A percentile compares a stretch with the other conserved stretches of the same genome.
phyloP scores from a whole-genome alignment of 2,329 filamentous ascomycete genomes.

The Cladosporium colombiae region DNA sequence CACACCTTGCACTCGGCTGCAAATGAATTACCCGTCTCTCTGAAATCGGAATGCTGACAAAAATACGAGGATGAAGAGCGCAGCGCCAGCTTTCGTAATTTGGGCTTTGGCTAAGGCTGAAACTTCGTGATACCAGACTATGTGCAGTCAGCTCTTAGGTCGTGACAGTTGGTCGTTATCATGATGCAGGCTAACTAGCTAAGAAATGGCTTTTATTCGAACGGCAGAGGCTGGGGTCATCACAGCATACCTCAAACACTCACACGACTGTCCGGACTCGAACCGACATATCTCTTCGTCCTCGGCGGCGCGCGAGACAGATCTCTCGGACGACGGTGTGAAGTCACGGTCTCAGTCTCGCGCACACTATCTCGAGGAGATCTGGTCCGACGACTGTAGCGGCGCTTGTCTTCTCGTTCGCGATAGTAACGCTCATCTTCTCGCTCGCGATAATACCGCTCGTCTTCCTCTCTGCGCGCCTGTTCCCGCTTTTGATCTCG shows the following conservation, averaged over 20 bases:
- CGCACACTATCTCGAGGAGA: background rate
- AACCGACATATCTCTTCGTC: constrained; percentile 17
- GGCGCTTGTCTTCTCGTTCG: constrained; percentile 2
- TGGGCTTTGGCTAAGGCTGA: background rate
- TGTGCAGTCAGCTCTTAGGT: background rate
- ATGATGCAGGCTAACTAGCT: background rate
- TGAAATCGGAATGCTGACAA: background rate
- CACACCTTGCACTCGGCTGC: background rate
- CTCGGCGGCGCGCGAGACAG: constrained; percentile 41
- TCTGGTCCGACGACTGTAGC: background rate
- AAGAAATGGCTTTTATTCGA: background rate
- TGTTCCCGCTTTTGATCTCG: background rate
- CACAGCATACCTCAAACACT: constrained; percentile 5
- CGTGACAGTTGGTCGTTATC: background rate
- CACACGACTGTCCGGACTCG: constrained; percentile 8
- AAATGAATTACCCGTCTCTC: background rate
- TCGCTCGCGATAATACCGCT: background rate
- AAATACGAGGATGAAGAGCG: background rate
- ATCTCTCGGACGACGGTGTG: constrained; percentile 52
- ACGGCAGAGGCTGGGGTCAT: background rate
- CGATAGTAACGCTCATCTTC: background rate
- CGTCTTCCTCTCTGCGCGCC: background rate
- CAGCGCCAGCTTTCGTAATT: background rate
- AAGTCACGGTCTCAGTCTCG: background rate
- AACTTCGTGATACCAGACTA: background rate